Percentiles rank a stretch among this genome's conserved stretches.
Conservation (phyloP, 257 asterid species). For the Fraxinus pennsylvanica region DNA sequence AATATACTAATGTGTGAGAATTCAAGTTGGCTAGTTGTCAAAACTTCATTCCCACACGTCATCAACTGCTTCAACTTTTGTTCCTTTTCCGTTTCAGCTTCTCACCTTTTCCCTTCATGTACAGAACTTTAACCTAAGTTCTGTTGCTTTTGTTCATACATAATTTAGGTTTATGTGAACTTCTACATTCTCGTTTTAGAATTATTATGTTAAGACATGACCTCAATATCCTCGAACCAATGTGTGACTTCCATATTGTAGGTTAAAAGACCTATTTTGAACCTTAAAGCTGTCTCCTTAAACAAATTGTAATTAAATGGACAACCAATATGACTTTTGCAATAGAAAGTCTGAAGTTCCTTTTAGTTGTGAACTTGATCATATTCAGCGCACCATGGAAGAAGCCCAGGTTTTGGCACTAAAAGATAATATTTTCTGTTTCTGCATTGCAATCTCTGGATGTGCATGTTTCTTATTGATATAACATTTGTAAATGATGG, state of each 20-base stretch:
- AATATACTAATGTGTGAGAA: neutral
- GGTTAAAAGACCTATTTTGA: conserved; percentile 1
- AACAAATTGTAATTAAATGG: neutral
- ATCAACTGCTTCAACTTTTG: neutral
- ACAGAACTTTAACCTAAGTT: neutral
- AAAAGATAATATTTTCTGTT: too few species aligned
- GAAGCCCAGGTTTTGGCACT: neutral
- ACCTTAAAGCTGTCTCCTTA: neutral
- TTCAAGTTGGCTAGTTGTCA: neutral
- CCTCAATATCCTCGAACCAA: neutral
- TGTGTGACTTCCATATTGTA: neutral
- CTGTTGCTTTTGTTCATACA: neutral
- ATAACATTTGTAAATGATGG: neutral
- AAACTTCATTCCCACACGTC: neutral
- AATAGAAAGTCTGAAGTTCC: neutral
- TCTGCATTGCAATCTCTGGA: neutral
- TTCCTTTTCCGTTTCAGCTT: neutral
- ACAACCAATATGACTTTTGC: neutral
- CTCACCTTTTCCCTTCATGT: neutral
- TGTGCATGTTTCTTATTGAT: neutral
- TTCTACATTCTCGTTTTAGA: neutral
- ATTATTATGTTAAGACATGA: neutral
- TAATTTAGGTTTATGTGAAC: neutral
- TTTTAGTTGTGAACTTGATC: neutral
- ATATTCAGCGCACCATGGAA: neutral